Conservation (phyloP, 345 rosid species). For the Arabis hirsuta region DNA sequence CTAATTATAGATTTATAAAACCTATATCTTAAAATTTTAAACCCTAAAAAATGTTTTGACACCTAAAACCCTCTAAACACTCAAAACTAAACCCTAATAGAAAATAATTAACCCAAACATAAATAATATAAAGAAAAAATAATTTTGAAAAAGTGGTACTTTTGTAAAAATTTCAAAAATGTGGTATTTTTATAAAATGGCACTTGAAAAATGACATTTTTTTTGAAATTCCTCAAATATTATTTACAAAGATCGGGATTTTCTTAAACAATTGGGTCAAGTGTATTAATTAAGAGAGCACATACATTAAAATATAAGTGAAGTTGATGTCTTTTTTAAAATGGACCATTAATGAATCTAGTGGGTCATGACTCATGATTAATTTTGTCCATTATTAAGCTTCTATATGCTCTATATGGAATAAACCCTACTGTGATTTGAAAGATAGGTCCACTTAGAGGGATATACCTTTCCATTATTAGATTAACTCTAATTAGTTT, state of each 20-base stretch:
- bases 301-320: constrained; percentile 28
- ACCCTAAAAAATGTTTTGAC: too few species aligned
- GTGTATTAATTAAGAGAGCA: constrained; percentile 11
- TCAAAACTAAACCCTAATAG: too few species aligned
- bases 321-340: constrained; percentile 22
- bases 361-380: constrained; percentile 44
- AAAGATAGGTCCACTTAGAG: constrained; percentile 37
- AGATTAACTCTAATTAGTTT: constrained; percentile 28
- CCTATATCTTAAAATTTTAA: too few species aligned
- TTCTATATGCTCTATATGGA: constrained; percentile 35
- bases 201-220: too few species aligned
- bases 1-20: too few species aligned
- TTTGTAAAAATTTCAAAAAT: too few species aligned
- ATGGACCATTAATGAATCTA: constrained; percentile 41
- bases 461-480: constrained; percentile 42
- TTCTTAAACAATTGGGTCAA: constrained; percentile 10
- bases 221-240: too few species aligned
- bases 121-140: too few species aligned
- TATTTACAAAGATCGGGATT: not conserved
- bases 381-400: constrained; percentile 39
- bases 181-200: too few species aligned
- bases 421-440: constrained; percentile 36
- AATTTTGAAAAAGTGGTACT: too few species aligned
- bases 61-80: too few species aligned
- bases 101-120: too few species aligned